Evolutionary conservation across 192 early-diverging fungal genomes (phyloP), one percentile per base, ranked within the genome.

Genomic region (Coemansia sp.): DNA sequence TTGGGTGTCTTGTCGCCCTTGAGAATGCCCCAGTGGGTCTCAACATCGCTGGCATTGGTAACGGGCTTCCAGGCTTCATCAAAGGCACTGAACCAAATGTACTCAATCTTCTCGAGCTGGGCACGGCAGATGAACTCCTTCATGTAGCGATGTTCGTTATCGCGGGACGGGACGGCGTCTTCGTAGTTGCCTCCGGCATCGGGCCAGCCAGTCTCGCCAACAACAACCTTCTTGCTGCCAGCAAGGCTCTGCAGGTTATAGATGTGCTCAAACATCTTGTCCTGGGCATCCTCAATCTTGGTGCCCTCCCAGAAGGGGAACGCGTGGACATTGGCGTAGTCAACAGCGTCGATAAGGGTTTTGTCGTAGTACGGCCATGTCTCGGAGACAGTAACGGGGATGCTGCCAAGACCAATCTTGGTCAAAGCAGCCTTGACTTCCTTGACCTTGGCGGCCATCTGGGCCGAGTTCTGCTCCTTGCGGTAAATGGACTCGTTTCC

Each of bases 191-290:
- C 57, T 19, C 82, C 74, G 10, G 64, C 72, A 43, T 78, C 83
- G 27, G 86, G 86, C 86, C 86, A 88, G 68, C 86, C 86, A 19
- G 85, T 80, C 68, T 88, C 86, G n/a, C 85, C 84, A 25, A 86
- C 80, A 37, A 81, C 71, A 7, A 84, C 77, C 4, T 74, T 68
- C 57, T 85, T 86, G 17, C 54, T 55, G 2, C 59, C 72, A 2
- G 85, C 84, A 2, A 74, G 52, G 11, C 53, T 56, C 34, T 81
- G 69, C 51, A 83, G 59, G 24, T 77, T 58, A 41, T 80, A 62
- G 39, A 71, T 74, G 59, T 84, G 82, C n/a, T 64, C 45, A 46
- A 85, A 80, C 17, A 82, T 64, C 76, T 81, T 85, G 61, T 59
- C 54, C 39, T 81, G 75, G 9, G 84, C 83, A 3, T 62, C 40